A percentile compares a stretch with the other conserved stretches of the same genome.
phyloP scores from a whole-genome alignment of 2,329 filamentous ascomycete species.

The Pestalotiopsis sp. region DNA sequence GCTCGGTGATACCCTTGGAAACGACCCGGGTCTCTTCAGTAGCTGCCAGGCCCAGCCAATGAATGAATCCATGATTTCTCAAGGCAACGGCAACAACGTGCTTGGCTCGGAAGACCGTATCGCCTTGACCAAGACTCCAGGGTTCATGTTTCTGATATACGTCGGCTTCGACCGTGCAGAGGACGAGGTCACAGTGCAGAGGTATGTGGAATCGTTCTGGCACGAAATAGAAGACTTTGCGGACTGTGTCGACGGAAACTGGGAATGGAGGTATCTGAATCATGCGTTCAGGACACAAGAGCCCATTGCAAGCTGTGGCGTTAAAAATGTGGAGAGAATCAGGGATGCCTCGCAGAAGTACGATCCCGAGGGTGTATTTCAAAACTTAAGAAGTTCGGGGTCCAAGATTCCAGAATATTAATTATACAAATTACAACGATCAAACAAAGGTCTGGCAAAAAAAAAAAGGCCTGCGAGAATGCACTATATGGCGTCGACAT shows the following conservation, averaged over 20 bases:
- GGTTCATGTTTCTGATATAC: slow-evolving; percentile 29
- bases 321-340: slow-evolving; percentile 30
- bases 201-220: slow-evolving; percentile 28
- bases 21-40: slow-evolving; percentile 30
- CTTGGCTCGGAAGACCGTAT: slow-evolving; percentile 33
- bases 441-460: neutral
- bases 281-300: slow-evolving; percentile 34
- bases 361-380: slow-evolving; percentile 36
- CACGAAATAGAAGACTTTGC: slow-evolving; percentile 25
- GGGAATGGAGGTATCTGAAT: slow-evolving; percentile 37
- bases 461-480: no score
- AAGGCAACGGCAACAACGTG: slow-evolving; percentile 39
- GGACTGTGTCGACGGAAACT: slow-evolving; percentile 14
- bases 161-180: slow-evolving; percentile 31
- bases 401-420: slow-evolving; percentile 31
- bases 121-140: slow-evolving; percentile 23
- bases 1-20: slow-evolving; percentile 23
- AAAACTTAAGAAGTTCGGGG: slow-evolving; percentile 35
- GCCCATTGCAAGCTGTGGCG: slow-evolving; percentile 33
- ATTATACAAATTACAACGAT: neutral
- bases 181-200: slow-evolving; percentile 25
- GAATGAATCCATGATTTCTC: slow-evolving; percentile 33
- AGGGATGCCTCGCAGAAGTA: slow-evolving; percentile 32
- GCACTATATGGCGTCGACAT: neutral
- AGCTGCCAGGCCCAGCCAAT: slow-evolving; percentile 36